phyloP scores from a whole-genome alignment of 768 basidiomycete species.

The Kwoniella sp. region DNA sequence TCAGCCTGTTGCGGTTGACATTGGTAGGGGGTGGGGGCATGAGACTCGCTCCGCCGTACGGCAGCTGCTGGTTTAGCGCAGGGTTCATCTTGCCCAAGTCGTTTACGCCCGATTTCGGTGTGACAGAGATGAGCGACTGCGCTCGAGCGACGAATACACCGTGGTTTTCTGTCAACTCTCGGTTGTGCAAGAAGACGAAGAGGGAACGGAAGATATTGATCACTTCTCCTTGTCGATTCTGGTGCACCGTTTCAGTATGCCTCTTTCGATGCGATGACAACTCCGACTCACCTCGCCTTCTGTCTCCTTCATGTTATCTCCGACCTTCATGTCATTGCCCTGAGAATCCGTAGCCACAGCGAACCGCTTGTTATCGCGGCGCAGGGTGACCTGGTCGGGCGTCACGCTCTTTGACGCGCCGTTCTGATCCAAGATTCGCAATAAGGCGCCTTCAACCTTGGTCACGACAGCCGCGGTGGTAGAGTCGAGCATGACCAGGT shows the following conservation, averaged over 20 bases:
- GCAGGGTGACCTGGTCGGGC: conserved; percentile 91
- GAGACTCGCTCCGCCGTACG: conserved; percentile 36
- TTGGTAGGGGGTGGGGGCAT: conserved; percentile 36
- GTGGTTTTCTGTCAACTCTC: conserved; percentile 81
- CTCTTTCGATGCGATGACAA: conserved; percentile 8
- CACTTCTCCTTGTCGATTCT: conserved; percentile 82
- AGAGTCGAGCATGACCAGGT: conserved; percentile 80
- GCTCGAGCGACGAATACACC: conserved; percentile 92
- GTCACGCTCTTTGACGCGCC: conserved; percentile 82
- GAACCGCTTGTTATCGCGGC: conserved; percentile 67
- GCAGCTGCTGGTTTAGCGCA: conserved; percentile 53
- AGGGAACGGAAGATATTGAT: conserved; percentile 91
- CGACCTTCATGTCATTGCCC: conserved; percentile 75
- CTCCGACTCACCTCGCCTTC: conserved; percentile 68
- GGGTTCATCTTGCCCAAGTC: conserved; percentile 94
- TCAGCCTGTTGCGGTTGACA: conserved; percentile 57
- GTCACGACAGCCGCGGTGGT: conserved; percentile 96
- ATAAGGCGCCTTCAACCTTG: conserved; percentile 91
- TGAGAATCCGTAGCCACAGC: conserved; percentile 87
- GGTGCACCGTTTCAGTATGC: conserved; percentile 11
- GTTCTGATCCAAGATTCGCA: conserved; percentile 93
- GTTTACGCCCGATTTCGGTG: conserved; percentile 69
- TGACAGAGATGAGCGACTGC: conserved; percentile 72
- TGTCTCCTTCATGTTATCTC: conserved; percentile 88
- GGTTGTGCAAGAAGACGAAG: conserved; percentile 89